phyloP scores from a whole-genome alignment of 1,284 basidiomycete species.

The Moesziomyces aphidis region DNA sequence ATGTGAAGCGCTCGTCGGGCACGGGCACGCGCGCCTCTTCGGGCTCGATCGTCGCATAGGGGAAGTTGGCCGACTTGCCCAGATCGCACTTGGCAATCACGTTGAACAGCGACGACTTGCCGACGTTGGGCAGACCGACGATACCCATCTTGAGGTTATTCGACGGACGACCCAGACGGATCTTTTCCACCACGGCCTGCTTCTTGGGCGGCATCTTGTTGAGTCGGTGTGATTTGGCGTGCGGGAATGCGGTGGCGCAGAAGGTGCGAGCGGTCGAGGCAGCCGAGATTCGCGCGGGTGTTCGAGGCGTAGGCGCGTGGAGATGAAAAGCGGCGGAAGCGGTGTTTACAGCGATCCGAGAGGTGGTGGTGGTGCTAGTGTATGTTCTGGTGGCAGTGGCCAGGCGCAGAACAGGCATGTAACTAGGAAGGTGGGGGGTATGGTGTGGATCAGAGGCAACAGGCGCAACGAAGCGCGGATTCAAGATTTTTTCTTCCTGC shows the following conservation, averaged over 20 bases:
- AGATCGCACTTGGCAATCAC: constrained; percentile 86
- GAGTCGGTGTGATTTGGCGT: constrained; percentile 37
- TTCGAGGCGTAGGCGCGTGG: background rate
- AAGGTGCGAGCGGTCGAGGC: constrained; percentile 17
- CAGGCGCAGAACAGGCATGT: constrained; percentile 43
- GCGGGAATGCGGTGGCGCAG: constrained; percentile 18
- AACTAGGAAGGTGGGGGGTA: background rate
- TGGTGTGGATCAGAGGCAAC: no score
- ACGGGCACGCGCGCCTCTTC: constrained; percentile 88
- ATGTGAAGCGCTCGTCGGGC: constrained; percentile 94
- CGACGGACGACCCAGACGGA: constrained; percentile 63
- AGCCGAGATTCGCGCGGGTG: background rate
- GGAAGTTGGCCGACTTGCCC: constrained; percentile 98
- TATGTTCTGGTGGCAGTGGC: constrained; percentile 18
- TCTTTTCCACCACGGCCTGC: constrained; percentile 56
- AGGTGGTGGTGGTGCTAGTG: constrained; percentile 2
- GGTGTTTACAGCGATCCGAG: background rate
- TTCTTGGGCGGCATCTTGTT: constrained; percentile 64
- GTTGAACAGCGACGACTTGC: constrained; percentile 74
- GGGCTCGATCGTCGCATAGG: constrained; percentile 87
- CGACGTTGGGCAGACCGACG: constrained; percentile 66
- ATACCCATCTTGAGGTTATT: constrained; percentile 68
- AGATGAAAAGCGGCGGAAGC: background rate
- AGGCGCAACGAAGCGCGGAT: background rate
- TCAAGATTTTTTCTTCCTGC: background rate